A percentile compares a stretch with the other conserved stretches of the same genome.
These are phyloP conservation scores for Gomphus bonarii DNA, from an alignment of 1,284 basidiomycete species.

Conservation along the genomic window DNA sequence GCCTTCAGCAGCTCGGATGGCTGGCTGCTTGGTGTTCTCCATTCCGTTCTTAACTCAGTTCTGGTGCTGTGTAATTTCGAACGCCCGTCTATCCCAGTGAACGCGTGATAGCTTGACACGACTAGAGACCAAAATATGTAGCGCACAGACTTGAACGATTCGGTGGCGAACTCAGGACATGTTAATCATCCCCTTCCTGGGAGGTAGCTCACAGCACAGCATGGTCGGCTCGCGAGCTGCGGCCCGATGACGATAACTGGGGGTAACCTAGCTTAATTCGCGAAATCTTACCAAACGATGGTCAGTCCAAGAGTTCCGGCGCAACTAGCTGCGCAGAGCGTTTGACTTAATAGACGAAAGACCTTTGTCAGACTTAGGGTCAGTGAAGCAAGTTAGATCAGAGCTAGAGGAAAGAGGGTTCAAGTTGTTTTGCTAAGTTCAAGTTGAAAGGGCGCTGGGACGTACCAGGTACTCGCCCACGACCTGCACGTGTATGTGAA, in stretches of 20 bases:
- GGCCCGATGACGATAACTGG: background rate
- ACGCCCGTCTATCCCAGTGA: background rate
- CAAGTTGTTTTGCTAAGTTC: background rate
- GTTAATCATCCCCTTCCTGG: constrained; percentile 1
- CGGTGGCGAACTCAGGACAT: background rate
- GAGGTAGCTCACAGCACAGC: background rate
- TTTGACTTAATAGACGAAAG: no score
- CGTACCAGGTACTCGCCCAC: background rate
- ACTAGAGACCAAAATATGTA: background rate
- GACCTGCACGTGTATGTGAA: background rate
- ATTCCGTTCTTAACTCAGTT: background rate
- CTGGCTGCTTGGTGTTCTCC: background rate
- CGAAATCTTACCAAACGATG: background rate
- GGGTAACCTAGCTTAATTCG: background rate
- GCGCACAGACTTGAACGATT: background rate
- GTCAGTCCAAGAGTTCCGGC: no score
- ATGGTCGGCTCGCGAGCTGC: background rate
- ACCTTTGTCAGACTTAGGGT: no score
- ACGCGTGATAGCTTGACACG: background rate
- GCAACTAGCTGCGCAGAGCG: no score
- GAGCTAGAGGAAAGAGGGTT: background rate
- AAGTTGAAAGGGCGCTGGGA: background rate
- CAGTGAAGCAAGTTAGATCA: background rate
- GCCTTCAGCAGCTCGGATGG: background rate
- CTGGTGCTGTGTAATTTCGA: background rate